Base-by-base conservation (phyloP, 2,329 filamentous ascomycete species). In the Cordyceps fumosorosea region DNA sequence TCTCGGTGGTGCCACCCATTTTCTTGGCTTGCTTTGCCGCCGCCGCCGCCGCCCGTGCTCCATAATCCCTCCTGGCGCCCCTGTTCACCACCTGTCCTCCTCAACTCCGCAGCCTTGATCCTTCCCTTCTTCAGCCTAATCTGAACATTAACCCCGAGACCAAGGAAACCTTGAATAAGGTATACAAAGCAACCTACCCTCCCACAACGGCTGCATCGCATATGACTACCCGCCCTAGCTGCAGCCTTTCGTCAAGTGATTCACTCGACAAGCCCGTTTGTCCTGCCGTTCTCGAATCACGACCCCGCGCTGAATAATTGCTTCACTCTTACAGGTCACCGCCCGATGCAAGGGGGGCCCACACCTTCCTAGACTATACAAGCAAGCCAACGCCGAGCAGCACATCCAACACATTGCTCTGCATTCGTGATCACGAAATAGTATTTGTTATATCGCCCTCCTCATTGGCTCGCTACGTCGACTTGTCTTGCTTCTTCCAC, bases 231-330 rank as follows among this genome's bases (percentile, higher is more conserved):
- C 52, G 16, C 59, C 44, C 52, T 56, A 56, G 51, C 52, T 29
- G 45, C 59, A 52, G 48, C 48, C 37, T 18, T 32, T 32, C 44
- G 24, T 62, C 59, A 56, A 62, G 59, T 50, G 42, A 61, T 61
- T 61, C 37, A 55, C 8, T 42, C 12, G 29, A 12, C 52, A 14
- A 20, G 56, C 37, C 34, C 37, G 6, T 29, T 14, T 14, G 40
- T 42, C 44, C 16, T 11, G 6, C n/a, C 16, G 5, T 22, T 18
- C 20, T 45, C 44, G 44, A 60, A 64, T 57, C 56, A 54, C 48
- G 55, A 40, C n/a, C 22, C 37, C 20, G 44, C 32, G 68, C 68
- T 70, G 66, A 67, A 67, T 69, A 70, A 70, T 69, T 66, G 59
- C 66, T 64, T 64, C 63, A 45, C 56, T 65, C 66, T 69, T 61